Evolutionary conservation across 2,329 filamentous ascomycete genomes (phyloP), one percentile per base, ranked within the genome.

Genomic region (Orbilia javanica): DNA sequence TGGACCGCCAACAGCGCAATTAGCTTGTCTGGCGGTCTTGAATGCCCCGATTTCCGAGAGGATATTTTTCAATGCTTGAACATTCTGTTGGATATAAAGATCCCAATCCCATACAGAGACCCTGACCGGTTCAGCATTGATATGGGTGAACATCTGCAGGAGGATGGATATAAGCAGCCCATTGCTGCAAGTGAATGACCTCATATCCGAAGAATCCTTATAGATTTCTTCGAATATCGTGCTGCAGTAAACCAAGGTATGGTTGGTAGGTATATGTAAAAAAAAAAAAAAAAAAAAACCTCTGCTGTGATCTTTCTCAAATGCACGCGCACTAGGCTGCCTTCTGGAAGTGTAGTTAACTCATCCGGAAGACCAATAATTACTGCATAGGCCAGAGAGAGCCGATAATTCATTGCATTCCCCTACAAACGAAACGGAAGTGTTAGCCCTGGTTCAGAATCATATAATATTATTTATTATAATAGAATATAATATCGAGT

Each of bases 71-170:
- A 65, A 50, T 0, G 31, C 39, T 13, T 29, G 36, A 34, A 13
- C 31, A 42, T 65, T 39, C 11, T 39, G 7, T 60, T 66, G 36
- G 3, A 73, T 22, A 50, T 65, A 73, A 15, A 73, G 13, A 11
- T 73, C 60, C 60, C 60, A 73, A 11, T 65, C 69, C 36, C 52
- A 34, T 6, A 29, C 27, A 18, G 60, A 65, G 34, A 73, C 60
- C 27, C 48, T 66, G 3, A 60, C 1, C n/a, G n/a, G 4, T 25
- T 42, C 55, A 20, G 55, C 34, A 20, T 25, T 27, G 34, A 42
- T n/a, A 42, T 3, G 8, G 8, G 27, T 10, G 20, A n/a, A 7
- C 7, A 29, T 42, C 20, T 60, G 25, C 1, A 42, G 27, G n/a
- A 60, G 20, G 55, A 42, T 18, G 13, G 42, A 25, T 27, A 39